Evolutionary conservation across 768 basidiomycete genomes (phyloP).

Genomic region (Tylopilus vinaceipallidus): DNA sequence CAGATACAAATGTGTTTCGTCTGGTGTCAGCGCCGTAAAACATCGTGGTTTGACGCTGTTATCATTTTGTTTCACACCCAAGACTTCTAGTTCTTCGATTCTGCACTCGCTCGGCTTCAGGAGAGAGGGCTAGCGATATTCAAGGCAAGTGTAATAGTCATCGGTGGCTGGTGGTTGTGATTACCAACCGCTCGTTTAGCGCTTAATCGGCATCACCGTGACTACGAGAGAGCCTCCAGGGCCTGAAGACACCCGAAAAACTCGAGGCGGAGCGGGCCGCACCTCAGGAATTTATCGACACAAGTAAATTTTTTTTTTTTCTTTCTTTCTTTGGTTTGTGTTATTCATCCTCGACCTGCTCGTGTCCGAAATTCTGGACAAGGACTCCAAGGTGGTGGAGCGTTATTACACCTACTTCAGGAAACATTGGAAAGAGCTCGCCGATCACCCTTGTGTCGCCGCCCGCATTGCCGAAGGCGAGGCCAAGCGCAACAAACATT

Average conservation of each 20-base stretch:
- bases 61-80: constrained; percentile 47
- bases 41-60: constrained; percentile 50
- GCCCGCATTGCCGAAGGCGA: constrained; percentile 88
- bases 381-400: constrained; percentile 73
- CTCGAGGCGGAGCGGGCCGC: constrained; percentile 76
- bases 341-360: constrained; percentile 47
- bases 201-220: constrained; percentile 64
- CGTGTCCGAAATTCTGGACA: constrained; percentile 81
- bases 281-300: constrained; percentile 89
- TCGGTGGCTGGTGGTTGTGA: background rate
- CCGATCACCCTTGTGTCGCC: constrained; percentile 75
- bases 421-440: constrained; percentile 77
- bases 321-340: background rate
- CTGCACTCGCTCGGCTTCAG: constrained; percentile 74
- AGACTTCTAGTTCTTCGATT: constrained; percentile 97
- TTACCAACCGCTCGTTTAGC: constrained; percentile 35
- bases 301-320: constrained; percentile 48
- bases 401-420: constrained; percentile 79
- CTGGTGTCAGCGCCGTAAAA: too few species aligned
- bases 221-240: constrained; percentile 63
- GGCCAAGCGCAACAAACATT: constrained; percentile 83
- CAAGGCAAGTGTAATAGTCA: constrained; percentile 43
- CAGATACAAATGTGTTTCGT: too few species aligned
- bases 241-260: constrained; percentile 77
- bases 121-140: constrained; percentile 83